Evolutionary conservation across 805 yeast genomes (phyloP).

Genomic region (Candida michaelii): DNA sequence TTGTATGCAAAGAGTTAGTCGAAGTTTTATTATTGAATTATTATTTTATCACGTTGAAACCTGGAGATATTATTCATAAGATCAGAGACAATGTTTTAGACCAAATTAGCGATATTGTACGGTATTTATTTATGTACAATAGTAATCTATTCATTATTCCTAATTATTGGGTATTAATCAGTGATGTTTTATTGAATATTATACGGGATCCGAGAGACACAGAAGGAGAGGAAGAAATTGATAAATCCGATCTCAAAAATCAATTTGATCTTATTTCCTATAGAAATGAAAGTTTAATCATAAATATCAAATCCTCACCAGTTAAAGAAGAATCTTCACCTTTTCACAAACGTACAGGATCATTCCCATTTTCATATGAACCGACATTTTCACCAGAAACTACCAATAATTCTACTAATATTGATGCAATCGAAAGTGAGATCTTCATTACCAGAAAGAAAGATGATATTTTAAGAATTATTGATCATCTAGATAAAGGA

Average conservation of each 20-base stretch:
- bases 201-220: conserved; percentile 13
- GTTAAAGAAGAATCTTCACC: conserved; percentile 6
- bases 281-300: conserved; percentile 67
- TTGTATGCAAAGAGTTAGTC: conserved; percentile 62
- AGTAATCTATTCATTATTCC: conserved; percentile 66
- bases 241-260: conserved; percentile 25
- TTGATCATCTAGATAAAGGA: conserved; percentile 37
- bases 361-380: conserved; percentile 10
- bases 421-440: conserved; percentile 17
- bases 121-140: conserved; percentile 47
- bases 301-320: background rate
- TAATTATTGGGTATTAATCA: conserved; percentile 56
- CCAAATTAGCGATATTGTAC: conserved; percentile 29
- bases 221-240: conserved; percentile 19
- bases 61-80: conserved; percentile 11
- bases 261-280: conserved; percentile 62
- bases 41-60: conserved; percentile 10
- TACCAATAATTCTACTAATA: conserved; percentile 3
- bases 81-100: conserved; percentile 27
- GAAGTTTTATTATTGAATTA: conserved; percentile 56
- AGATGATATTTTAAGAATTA: conserved; percentile 32
- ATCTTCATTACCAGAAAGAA: conserved; percentile 23
- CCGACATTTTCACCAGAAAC: background rate
- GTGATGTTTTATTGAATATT: conserved; percentile 46
- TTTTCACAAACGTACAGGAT: conserved; percentile 13